These are phyloP conservation scores for Geum urbanum DNA, from an alignment of 306 rosid genomes.

Conservation along the genomic window DNA sequence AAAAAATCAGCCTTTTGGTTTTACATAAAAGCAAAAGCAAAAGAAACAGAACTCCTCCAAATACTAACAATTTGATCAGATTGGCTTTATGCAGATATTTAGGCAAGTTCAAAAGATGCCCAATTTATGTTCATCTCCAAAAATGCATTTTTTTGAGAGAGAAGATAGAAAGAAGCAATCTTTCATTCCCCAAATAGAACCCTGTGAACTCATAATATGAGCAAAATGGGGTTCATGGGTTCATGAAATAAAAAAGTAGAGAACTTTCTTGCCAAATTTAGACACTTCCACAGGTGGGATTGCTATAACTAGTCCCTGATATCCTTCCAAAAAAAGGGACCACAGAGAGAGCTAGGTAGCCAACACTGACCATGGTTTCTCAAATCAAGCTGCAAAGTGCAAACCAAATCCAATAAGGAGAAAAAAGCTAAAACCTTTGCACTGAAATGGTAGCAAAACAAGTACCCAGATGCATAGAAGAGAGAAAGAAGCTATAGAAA, in stretches of 20 bases:
- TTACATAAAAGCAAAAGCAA: neutral
- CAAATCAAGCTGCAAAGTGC: neutral
- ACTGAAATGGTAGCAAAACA: neutral
- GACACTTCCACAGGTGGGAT: neutral
- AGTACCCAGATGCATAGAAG: neutral
- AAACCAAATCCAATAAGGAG: neutral
- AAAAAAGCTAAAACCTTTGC: conserved; percentile 1
- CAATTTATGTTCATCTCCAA: neutral
- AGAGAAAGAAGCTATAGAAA: neutral
- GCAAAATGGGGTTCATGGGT: neutral
- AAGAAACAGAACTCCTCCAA: neutral
- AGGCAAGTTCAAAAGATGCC: neutral
- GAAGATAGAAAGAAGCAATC: conserved; percentile 4
- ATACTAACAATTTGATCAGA: neutral
- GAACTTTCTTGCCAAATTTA: conserved; percentile 1
- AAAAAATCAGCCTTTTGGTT: neutral
- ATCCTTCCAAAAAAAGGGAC: neutral
- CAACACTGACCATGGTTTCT: neutral
- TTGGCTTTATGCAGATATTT: neutral
- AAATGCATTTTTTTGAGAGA: neutral
- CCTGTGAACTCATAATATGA: neutral
- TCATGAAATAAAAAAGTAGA: neutral
- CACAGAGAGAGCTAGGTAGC: neutral
- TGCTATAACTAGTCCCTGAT: neutral
- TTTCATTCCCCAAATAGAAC: conserved; percentile 25